A percentile compares a stretch with the other conserved stretches of the same genome.
These are phyloP conservation scores for Silene coronaria DNA, from an alignment of 179 eudicot species.

Conservation along the genomic window DNA sequence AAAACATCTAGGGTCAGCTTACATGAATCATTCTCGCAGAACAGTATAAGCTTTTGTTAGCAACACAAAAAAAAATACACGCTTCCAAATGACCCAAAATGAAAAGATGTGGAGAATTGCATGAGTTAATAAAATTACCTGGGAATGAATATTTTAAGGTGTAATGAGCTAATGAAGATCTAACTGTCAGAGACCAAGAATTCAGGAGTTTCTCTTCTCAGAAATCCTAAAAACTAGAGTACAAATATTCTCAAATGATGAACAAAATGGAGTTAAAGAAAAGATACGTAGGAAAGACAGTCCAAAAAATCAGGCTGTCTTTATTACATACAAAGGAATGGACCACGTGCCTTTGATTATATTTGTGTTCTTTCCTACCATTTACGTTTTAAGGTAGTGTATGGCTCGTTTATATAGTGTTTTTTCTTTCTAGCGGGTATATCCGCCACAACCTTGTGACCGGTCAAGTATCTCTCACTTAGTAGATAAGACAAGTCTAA, in stretches of 20 bases:
- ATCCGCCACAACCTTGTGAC: too few relatives aligned
- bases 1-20: not conserved
- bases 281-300: not conserved
- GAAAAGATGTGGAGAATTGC: not conserved
- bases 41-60: too few relatives aligned
- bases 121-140: not conserved
- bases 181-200: not conserved
- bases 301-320: conserved; percentile 8
- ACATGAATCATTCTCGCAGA: too few relatives aligned
- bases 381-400: not conserved
- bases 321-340: not conserved
- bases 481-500: too few relatives aligned
- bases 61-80: not conserved
- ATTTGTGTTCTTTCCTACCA: not conserved
- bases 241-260: not conserved
- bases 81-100: too few relatives aligned
- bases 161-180: not conserved
- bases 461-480: too few relatives aligned
- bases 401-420: not conserved
- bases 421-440: too few relatives aligned
- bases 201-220: not conserved
- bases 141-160: not conserved
- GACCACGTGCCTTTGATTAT: not conserved
- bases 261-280: not conserved
- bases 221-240: not conserved